phyloP scores from a whole-genome alignment of 164 flowering plant genomes.

The Vitis amurensis region DNA sequence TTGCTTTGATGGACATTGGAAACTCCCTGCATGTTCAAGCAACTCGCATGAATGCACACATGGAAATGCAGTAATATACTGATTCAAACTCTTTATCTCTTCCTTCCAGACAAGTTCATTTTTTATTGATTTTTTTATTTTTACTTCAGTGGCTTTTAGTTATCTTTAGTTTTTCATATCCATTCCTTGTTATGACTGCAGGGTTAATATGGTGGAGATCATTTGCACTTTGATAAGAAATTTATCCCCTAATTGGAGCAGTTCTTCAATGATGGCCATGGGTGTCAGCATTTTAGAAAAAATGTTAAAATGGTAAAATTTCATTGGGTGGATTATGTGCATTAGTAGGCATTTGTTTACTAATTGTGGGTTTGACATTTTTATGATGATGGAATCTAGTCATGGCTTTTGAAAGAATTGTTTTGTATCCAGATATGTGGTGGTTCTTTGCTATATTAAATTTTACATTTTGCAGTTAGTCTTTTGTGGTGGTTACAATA shows the following conservation, averaged over 20 bases:
- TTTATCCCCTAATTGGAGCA: constrained; percentile 37
- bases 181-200: constrained; percentile 17
- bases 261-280: constrained; percentile 60
- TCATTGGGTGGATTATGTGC: neutral
- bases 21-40: constrained; percentile 38
- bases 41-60: constrained; percentile 28
- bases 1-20: constrained; percentile 55
- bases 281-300: constrained; percentile 62
- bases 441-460: too few species aligned
- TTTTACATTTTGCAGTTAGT: too few species aligned
- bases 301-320: constrained; percentile 69
- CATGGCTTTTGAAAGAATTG: too few species aligned
- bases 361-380: neutral
- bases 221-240: constrained; percentile 61
- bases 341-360: neutral
- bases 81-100: constrained; percentile 3
- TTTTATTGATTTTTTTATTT: neutral
- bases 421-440: too few species aligned
- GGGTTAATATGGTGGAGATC: constrained; percentile 68
- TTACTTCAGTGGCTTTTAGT: constrained; percentile 7
- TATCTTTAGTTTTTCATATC: neutral
- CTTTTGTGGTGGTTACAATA: too few species aligned
- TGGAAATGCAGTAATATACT: constrained; percentile 47
- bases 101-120: neutral
- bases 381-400: neutral